A percentile compares a stretch with the other conserved stretches of the same genome.
Conservation (phyloP, 169 alveolate species). For the Blepharisma undulans region DNA sequence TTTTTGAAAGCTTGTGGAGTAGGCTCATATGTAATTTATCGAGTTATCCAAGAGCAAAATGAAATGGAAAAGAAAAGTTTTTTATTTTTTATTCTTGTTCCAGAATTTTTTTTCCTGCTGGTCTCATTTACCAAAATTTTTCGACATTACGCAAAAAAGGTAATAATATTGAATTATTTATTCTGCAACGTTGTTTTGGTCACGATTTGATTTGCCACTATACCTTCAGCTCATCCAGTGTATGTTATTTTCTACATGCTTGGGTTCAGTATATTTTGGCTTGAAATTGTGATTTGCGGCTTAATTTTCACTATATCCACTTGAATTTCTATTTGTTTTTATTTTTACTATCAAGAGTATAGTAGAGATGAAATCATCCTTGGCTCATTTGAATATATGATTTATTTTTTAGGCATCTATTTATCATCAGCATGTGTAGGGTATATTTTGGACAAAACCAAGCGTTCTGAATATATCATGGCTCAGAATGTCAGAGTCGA, state of each 20-base stretch:
- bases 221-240: neutral
- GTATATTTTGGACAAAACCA: neutral
- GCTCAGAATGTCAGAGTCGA: neutral
- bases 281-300: neutral
- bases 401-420: neutral
- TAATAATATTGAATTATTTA: neutral
- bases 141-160: neutral
- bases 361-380: neutral
- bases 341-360: neutral
- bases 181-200: neutral
- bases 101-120: neutral
- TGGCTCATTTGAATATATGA: neutral
- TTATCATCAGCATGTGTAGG: neutral
- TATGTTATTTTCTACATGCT: neutral
- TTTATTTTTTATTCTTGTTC: neutral
- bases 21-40: neutral
- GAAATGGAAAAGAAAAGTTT: neutral
- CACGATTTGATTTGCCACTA: neutral
- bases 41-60: neutral
- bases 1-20: neutral
- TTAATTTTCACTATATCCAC: neutral
- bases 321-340: neutral
- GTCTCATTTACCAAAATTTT: neutral
- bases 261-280: neutral
- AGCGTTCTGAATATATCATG: neutral